Evolutionary conservation across 306 rosid genomes (phyloP), one percentile per base, ranked within the genome.

Genomic region (Vigna reflexopilosa): DNA sequence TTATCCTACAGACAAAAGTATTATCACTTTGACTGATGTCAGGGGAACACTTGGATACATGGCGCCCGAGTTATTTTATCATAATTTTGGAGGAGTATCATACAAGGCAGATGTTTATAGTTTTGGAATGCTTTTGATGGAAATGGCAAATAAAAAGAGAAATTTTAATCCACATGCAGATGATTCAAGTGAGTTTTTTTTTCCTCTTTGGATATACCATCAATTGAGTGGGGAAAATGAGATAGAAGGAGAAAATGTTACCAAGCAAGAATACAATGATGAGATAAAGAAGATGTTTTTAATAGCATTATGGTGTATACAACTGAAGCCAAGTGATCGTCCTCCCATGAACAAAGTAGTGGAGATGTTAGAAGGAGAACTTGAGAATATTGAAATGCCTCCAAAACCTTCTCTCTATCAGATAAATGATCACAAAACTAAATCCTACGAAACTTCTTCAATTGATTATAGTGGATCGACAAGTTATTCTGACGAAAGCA

Each of bases 241-340:
- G 28, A 58, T 2, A 14, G 44, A 57, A 59, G 32, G 20, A 9
- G 44, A 69, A 28, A 38, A 20, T 56, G 2, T 19, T 1, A 48
- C 7, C 2, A 1, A 45, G 4, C 70, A 69, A 1, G 77, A 69
- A 24, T 22, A 57, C 14, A 57, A 58, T 24, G 30, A 45, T 8
- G 40, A 36, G 9, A 15, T 40, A 62, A 77, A 67, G 7, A 77
- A 78, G 30, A 78, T 78, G 76, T 45, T 78, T 38, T 0, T 78
- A 3, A 68, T 68, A n/a, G 82, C 76, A 4, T n/a, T 78, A 12
- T 78, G 76, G 82, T 78, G 76, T 45, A 68, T 78, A 78, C 82
- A 78, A 8, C 2, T 69, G 10, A 78, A 69, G 14, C 76, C 82
- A 3, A 14, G 20, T 57, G 62, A 69, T 45, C 82, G 82, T 28